Percentiles rank a stretch among this genome's conserved stretches.
phyloP scores from a whole-genome alignment of 192 early-diverging fungal species.

The Mortierella hygrophila region DNA sequence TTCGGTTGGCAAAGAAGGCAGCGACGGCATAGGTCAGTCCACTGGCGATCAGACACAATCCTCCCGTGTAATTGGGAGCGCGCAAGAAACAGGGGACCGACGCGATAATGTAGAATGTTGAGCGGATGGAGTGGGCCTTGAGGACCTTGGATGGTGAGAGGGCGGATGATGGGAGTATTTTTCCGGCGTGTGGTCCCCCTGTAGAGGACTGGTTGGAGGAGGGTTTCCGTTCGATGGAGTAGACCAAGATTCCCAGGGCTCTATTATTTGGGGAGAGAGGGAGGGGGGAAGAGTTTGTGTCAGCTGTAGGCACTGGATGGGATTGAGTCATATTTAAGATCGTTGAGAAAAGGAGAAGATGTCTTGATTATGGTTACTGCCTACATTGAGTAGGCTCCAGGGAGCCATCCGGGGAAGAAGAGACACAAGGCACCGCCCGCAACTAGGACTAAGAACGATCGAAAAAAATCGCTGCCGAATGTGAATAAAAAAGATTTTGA shows the following conservation, averaged over 20 bases:
- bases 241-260: slow-evolving; percentile 10
- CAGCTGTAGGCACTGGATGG: no score
- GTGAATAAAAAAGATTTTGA: background rate
- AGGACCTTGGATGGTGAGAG: slow-evolving; percentile 13
- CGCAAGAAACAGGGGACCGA: slow-evolving; percentile 32
- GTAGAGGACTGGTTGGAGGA: background rate
- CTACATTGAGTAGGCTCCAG: slow-evolving; percentile 41
- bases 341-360: background rate
- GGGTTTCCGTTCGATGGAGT: slow-evolving; percentile 10
- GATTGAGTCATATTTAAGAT: no score
- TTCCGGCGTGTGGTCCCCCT: background rate
- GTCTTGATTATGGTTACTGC: background rate
- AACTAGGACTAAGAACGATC: slow-evolving; percentile 8
- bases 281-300: background rate
- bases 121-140: background rate
- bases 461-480: background rate
- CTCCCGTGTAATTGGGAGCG: slow-evolving; percentile 31
- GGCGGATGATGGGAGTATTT: background rate
- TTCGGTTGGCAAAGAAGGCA: slow-evolving; percentile 14
- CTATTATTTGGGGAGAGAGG: background rate
- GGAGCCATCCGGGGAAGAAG: slow-evolving; percentile 16
- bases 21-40: slow-evolving; percentile 40
- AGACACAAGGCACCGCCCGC: slow-evolving; percentile 25
- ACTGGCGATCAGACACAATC: slow-evolving; percentile 25
- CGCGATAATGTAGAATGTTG: slow-evolving; percentile 19